Conservation (phyloP, 192 early-diverging fungal species). For the Linnemannia zychae region DNA sequence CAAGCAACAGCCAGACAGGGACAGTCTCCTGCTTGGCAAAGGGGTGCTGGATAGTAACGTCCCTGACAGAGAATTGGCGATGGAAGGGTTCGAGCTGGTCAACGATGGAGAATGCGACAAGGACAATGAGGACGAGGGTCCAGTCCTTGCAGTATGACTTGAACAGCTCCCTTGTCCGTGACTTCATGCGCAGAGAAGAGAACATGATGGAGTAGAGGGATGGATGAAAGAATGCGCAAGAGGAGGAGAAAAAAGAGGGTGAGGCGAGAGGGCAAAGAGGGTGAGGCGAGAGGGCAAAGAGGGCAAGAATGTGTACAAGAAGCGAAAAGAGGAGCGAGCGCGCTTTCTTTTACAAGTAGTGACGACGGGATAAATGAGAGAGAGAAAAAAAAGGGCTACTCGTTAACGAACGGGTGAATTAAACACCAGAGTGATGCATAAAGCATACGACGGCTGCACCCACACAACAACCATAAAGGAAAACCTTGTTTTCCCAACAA, state of each 20-base stretch:
- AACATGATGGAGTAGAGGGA: slow-evolving; percentile 16
- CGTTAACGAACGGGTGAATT: too few species aligned
- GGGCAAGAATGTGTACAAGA: too few species aligned
- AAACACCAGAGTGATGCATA: too few species aligned
- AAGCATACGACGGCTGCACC: too few species aligned
- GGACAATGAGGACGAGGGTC: slow-evolving; percentile 69
- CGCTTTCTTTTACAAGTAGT: background rate
- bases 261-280: background rate
- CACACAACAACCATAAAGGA: background rate
- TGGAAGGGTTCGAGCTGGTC: slow-evolving; percentile 79
- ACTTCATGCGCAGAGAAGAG: slow-evolving; percentile 10
- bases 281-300: background rate
- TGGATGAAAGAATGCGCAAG: background rate
- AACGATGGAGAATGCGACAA: slow-evolving; percentile 67
- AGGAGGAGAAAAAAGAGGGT: background rate
- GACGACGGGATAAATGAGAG: background rate
- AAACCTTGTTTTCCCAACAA: background rate
- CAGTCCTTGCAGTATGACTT: slow-evolving; percentile 56
- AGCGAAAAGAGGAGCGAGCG: background rate
- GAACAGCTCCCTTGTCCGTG: slow-evolving; percentile 39
- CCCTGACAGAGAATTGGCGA: slow-evolving; percentile 79
- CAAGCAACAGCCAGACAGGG: slow-evolving; percentile 57
- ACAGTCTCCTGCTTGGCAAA: slow-evolving; percentile 65
- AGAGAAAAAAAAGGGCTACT: background rate
- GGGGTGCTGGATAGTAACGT: slow-evolving; percentile 80